A percentile compares a stretch with the other conserved stretches of the same genome.
These are phyloP conservation scores for Litchi chinensis DNA, from an alignment of 345 rosid species.

Conservation along the genomic window DNA sequence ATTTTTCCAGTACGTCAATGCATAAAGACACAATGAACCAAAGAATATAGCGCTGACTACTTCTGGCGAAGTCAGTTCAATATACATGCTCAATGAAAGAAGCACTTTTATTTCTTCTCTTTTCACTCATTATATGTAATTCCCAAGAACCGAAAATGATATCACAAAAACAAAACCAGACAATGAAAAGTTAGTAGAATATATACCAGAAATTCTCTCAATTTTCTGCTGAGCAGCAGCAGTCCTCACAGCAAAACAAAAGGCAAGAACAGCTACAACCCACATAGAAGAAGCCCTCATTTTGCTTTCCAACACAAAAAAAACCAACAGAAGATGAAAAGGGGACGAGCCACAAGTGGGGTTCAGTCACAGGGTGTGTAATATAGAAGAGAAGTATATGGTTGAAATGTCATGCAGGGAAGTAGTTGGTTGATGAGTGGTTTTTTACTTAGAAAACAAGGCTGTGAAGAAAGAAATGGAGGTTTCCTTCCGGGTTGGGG, in stretches of 20 bases:
- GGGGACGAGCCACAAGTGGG: slow-evolving; percentile 15
- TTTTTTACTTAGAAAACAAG: slow-evolving; percentile 61
- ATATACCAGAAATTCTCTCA: slow-evolving; percentile 80
- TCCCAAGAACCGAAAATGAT: not conserved
- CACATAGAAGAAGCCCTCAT: slow-evolving; percentile 40
- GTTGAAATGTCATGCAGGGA: slow-evolving; percentile 70
- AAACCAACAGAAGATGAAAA: slow-evolving; percentile 15
- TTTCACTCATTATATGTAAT: too few species aligned
- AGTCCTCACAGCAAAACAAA: slow-evolving; percentile 24
- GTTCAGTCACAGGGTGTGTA: slow-evolving; percentile 20
- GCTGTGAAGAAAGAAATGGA: slow-evolving; percentile 35
- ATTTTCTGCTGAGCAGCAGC: slow-evolving; percentile 53
- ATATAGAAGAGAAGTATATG: slow-evolving; percentile 37
- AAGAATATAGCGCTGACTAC: not conserved
- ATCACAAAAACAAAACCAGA: not conserved
- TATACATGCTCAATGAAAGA: not conserved
- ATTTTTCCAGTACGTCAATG: not conserved
- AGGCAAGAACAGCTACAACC: slow-evolving; percentile 38
- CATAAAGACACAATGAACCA: not conserved
- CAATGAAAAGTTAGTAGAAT: not conserved
- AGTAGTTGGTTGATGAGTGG: slow-evolving; percentile 74
- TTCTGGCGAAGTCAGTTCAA: not conserved
- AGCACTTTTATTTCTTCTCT: not conserved
- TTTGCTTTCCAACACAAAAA: slow-evolving; percentile 10
- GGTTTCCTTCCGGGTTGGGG: slow-evolving; percentile 33